These are phyloP conservation scores for Boletus sensibilis DNA, from an alignment of 768 basidiomycete genomes.

Conservation along the genomic window DNA sequence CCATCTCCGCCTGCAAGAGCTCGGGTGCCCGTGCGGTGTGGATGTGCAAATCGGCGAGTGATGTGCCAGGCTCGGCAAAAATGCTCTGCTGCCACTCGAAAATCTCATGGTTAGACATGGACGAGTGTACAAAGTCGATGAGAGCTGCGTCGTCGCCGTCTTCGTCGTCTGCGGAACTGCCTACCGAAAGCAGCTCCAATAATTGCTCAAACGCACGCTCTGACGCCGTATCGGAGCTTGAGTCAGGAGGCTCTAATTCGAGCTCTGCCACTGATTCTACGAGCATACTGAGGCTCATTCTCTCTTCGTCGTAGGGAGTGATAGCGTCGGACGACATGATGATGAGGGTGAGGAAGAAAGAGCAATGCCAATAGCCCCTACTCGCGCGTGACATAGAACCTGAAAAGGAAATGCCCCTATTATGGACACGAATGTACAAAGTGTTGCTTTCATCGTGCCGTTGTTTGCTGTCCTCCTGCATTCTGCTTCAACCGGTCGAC, in stretches of 20 bases:
- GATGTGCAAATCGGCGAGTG: not conserved
- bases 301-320: not conserved
- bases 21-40: not conserved
- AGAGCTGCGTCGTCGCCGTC: not conserved
- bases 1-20: not conserved
- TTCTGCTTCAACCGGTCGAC: slow-evolving; percentile 60
- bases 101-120: not conserved
- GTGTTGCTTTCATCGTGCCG: slow-evolving; percentile 42
- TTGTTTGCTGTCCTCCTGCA: slow-evolving; percentile 58
- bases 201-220: not conserved
- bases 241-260: not conserved
- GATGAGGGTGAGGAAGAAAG: not conserved
- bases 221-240: not conserved
- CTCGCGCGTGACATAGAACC: not conserved
- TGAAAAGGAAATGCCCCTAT: slow-evolving; percentile 5
- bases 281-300: not conserved
- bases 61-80: not conserved
- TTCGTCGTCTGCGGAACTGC: not conserved
- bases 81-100: not conserved
- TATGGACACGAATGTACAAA: not conserved
- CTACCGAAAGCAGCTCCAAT: not conserved
- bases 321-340: not conserved
- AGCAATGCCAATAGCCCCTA: not conserved
- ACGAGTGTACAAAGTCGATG: no score
- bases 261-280: not conserved